Evolutionary conservation across 139 green algal species (phyloP).

Genomic region (Yamagishiella unicocca): DNA sequence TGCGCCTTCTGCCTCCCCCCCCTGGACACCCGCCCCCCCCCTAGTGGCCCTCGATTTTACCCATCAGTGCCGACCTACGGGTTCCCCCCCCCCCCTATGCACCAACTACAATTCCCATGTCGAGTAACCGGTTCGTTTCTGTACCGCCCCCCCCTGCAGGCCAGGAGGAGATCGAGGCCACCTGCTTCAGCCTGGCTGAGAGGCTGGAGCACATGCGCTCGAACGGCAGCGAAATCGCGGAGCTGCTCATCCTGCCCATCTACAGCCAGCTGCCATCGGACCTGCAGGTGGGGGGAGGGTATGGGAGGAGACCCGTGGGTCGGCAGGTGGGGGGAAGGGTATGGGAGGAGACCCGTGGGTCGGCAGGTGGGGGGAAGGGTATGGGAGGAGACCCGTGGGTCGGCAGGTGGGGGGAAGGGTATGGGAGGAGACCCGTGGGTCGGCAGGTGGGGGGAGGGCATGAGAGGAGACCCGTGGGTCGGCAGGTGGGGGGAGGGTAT

Average conservation of each 20-base stretch:
- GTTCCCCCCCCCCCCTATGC: too few relatives aligned
- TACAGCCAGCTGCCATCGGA: conserved; percentile 77
- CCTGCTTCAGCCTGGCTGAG: conserved; percentile 89
- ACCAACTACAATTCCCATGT: too few relatives aligned
- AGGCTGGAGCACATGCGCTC: conserved; percentile 93
- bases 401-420: conserved; percentile 89
- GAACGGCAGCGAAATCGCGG: conserved; percentile 92
- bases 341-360: too few relatives aligned
- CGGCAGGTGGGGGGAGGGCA: neutral
- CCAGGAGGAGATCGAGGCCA: conserved; percentile 98
- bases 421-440: too few relatives aligned
- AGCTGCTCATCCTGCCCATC: conserved; percentile 86
- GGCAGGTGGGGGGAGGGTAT: too few relatives aligned
- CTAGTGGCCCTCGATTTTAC: neutral
- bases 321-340: too few relatives aligned
- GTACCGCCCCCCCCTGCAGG: conserved; percentile 69
- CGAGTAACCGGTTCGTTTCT: too few relatives aligned
- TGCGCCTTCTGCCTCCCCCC: neutral
- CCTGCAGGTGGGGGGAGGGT: conserved; percentile 82
- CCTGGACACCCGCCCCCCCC: neutral
- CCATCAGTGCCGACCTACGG: too few relatives aligned
- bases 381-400: too few relatives aligned
- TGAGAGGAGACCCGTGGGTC: too few relatives aligned
- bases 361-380: too few relatives aligned
- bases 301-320: too few relatives aligned